phyloP scores from a whole-genome alignment of 352 stramenopile species.

The Phytophthora agathidicida region DNA sequence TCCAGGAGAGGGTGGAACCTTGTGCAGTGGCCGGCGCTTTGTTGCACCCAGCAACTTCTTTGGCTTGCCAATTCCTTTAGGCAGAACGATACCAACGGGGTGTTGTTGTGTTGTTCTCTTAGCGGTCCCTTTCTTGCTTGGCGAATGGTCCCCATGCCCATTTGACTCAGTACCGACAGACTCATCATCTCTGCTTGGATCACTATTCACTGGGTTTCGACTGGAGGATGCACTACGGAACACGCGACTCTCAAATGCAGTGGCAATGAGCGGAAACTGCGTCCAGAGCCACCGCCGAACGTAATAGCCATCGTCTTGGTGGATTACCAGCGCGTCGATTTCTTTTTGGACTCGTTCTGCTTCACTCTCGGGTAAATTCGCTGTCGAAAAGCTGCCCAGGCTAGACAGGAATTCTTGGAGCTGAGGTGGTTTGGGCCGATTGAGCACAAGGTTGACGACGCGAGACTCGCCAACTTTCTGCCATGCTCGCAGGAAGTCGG shows the following conservation, averaged over 20 bases:
- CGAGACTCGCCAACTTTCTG: slow-evolving; percentile 52
- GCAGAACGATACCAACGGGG: slow-evolving; percentile 11
- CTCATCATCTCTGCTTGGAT: slow-evolving; percentile 16
- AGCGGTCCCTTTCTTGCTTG: slow-evolving; percentile 13
- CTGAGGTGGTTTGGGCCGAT: slow-evolving; percentile 61
- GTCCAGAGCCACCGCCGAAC: slow-evolving; percentile 85
- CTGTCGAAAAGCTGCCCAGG: slow-evolving; percentile 59
- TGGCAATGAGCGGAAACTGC: slow-evolving; percentile 83
- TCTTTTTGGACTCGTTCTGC: slow-evolving; percentile 59
- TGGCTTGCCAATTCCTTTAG: slow-evolving; percentile 27
- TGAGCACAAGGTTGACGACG: slow-evolving; percentile 34
- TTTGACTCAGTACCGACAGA: background rate
- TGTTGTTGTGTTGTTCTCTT: slow-evolving; percentile 14
- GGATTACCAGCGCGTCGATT: slow-evolving; percentile 69
- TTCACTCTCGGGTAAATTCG: slow-evolving; percentile 58
- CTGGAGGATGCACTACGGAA: slow-evolving; percentile 40
- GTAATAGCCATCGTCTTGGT: slow-evolving; percentile 75
- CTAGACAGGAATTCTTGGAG: slow-evolving; percentile 78
- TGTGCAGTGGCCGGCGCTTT: slow-evolving; percentile 20
- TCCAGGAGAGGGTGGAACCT: slow-evolving; percentile 6
- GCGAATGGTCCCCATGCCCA: background rate
- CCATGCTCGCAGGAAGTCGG: slow-evolving; percentile 78
- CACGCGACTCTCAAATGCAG: slow-evolving; percentile 78
- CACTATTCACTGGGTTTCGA: slow-evolving; percentile 2
- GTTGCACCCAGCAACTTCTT: slow-evolving; percentile 17